phyloP scores from a whole-genome alignment of 2,329 filamentous ascomycete species.

The Hysterium pulicare region DNA sequence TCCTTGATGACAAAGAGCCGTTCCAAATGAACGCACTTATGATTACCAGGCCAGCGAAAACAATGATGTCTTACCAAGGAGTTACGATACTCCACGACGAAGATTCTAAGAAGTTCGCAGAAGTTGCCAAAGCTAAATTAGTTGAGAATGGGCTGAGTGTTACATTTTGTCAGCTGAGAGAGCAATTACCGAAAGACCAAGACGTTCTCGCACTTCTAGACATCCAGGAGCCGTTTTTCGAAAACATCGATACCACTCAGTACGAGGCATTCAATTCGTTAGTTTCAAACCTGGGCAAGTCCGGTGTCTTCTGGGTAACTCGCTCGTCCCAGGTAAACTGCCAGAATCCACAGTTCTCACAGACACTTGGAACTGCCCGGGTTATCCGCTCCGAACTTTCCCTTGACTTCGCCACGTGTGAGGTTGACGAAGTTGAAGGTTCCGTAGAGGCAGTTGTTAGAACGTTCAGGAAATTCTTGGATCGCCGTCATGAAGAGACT shows the following conservation, averaged over 20 bases:
- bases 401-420: conserved; percentile 22
- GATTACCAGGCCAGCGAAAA: conserved; percentile 6
- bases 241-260: conserved; percentile 13
- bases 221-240: conserved; percentile 17
- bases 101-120: conserved; percentile 1
- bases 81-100: not conserved
- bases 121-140: not conserved
- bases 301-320: conserved; percentile 30
- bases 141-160: conserved; percentile 1
- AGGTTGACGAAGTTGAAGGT: conserved; percentile 11
- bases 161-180: conserved; percentile 3
- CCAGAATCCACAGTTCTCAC: conserved; percentile 25
- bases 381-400: conserved; percentile 25
- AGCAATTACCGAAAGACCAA: conserved; percentile 9
- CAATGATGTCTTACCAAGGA: not conserved
- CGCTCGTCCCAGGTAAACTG: conserved; percentile 16
- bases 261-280: conserved; percentile 11
- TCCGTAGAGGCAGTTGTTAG: not conserved
- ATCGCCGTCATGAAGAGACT: not conserved
- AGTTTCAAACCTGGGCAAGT: not conserved
- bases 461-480: conserved; percentile 9
- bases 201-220: conserved; percentile 25
- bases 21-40: conserved; percentile 18
- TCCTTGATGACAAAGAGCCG: conserved; percentile 16
- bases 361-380: conserved; percentile 26